Evolutionary conservation across 331 rosid species (phyloP), one percentile per base, ranked within the genome.

Genomic region (Saraca asoca): DNA sequence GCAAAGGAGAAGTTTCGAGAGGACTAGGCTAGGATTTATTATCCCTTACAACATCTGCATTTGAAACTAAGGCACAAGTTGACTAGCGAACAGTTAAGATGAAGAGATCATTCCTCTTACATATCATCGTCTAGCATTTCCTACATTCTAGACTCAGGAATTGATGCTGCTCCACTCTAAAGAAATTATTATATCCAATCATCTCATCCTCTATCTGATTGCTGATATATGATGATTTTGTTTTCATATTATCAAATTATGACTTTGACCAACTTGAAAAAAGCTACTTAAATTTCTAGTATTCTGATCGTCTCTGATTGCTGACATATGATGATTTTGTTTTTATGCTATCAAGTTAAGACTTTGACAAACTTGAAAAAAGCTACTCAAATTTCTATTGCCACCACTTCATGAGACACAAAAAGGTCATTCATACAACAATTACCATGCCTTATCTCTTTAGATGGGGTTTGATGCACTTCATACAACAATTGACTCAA

Each of bases 31-130:
- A 9, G 13, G 43, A 29, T 57, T 64, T 48, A 48, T 17, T n/a
- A 57, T 38, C 15, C 43, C 42, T 29, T 42, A 69, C 7, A 15
- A 57, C 38, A 45, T 0, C 15, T 45, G 19, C 10, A 16, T 64
- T 64, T 46, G 65, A 56, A 69, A 33, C 41, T 13, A 69, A 4
- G 18, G 18, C 49, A 65, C 38, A 19, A 52, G 60, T 35, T 17
- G 42, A 37, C 43, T 7, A 7, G 11, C 51, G 45, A 41, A 15
- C 38, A 33, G 41, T 69, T 48, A 24, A 24, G 31, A 24, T 24
- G 31, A 24, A 24, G 31, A 37, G 7, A 5, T 37, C 3, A 2
- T 29, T 9, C 17, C 58, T 62, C 15, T 11, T 39, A 12, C 33
- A n/a, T n/a, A n/a, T n/a, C n/a, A n/a, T n/a, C n/a, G n/a, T n/a